These are phyloP conservation scores for Saccharomycopsis sp. DNA, from an alignment of 805 yeast genomes.

Conservation along the genomic window DNA sequence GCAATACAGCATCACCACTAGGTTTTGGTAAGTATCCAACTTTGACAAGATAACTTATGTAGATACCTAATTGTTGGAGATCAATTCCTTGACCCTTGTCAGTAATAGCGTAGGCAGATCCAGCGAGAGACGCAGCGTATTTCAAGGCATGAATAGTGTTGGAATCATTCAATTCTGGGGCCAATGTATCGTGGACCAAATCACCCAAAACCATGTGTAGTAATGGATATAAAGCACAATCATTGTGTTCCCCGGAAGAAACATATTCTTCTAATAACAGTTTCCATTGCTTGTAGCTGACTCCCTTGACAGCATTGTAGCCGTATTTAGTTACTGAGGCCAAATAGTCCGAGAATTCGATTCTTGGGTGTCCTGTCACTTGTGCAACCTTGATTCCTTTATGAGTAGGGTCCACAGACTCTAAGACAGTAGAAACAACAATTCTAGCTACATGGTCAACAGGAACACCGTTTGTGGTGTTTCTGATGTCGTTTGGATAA, in stretches of 20 bases:
- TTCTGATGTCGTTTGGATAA: conserved; percentile 70
- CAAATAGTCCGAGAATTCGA: conserved; percentile 69
- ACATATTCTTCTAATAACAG: conserved; percentile 68
- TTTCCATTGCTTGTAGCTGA: conserved; percentile 77
- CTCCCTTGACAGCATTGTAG: conserved; percentile 47
- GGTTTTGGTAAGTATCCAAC: conserved; percentile 78
- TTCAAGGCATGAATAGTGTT: conserved; percentile 70
- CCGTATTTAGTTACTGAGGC: conserved; percentile 64
- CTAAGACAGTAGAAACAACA: conserved; percentile 73
- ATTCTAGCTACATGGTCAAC: conserved; percentile 97
- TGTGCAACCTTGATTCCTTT: conserved; percentile 70
- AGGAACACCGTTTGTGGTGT: conserved; percentile 92
- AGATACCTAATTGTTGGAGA: conserved; percentile 57
- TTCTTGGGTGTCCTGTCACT: conserved; percentile 96
- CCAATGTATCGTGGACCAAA: conserved; percentile 83
- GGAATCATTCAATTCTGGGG: conserved; percentile 89
- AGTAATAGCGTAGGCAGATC: conserved; percentile 44
- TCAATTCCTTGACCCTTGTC: conserved; percentile 66
- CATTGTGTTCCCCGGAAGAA: conserved; percentile 48
- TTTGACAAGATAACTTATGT: conserved; percentile 71
- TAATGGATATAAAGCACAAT: conserved; percentile 86
- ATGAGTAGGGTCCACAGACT: conserved; percentile 36
- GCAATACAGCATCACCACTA: conserved; percentile 28
- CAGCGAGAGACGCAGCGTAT: conserved; percentile 45
- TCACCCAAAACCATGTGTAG: conserved; percentile 91